phyloP scores from a whole-genome alignment of 1,284 basidiomycete genomes.

The Wolfiporia cocos region DNA sequence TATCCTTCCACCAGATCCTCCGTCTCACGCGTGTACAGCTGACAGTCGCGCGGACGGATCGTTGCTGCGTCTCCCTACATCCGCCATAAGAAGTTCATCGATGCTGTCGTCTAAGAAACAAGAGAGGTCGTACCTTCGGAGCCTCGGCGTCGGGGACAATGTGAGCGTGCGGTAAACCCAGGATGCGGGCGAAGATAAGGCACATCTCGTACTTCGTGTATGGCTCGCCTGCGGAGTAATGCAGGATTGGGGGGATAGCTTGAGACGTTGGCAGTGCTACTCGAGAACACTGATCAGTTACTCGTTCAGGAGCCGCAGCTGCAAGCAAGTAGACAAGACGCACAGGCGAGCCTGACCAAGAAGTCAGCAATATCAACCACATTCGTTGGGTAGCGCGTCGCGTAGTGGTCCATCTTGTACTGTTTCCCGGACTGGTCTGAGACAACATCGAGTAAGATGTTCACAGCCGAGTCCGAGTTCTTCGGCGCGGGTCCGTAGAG shows the following conservation, averaged over 20 bases:
- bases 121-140: slow-evolving; percentile 35
- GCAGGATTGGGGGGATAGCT: slow-evolving; percentile 58
- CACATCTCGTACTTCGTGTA: slow-evolving; percentile 87
- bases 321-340: slow-evolving; percentile 18
- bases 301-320: too few relatives aligned
- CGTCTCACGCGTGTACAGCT: slow-evolving; percentile 63
- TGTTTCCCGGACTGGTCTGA: slow-evolving; percentile 70
- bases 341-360: slow-evolving; percentile 60
- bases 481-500: slow-evolving; percentile 72
- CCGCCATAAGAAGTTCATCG: not conserved
- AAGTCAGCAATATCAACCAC: slow-evolving; percentile 73
- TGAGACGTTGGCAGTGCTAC: slow-evolving; percentile 22
- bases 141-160: slow-evolving; percentile 62
- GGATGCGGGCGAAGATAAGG: slow-evolving; percentile 62
- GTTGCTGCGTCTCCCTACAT: slow-evolving; percentile 44
- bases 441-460: slow-evolving; percentile 74
- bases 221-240: slow-evolving; percentile 70
- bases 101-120: not conserved
- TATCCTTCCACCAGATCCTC: slow-evolving; percentile 48
- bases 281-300: not conserved
- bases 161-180: slow-evolving; percentile 57
- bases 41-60: slow-evolving; percentile 65
- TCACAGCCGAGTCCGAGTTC: slow-evolving; percentile 76
- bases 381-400: slow-evolving; percentile 77
- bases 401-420: slow-evolving; percentile 86